Conservation (phyloP, 2,329 filamentous ascomycete species). For the Neoarthrinium moseri region DNA sequence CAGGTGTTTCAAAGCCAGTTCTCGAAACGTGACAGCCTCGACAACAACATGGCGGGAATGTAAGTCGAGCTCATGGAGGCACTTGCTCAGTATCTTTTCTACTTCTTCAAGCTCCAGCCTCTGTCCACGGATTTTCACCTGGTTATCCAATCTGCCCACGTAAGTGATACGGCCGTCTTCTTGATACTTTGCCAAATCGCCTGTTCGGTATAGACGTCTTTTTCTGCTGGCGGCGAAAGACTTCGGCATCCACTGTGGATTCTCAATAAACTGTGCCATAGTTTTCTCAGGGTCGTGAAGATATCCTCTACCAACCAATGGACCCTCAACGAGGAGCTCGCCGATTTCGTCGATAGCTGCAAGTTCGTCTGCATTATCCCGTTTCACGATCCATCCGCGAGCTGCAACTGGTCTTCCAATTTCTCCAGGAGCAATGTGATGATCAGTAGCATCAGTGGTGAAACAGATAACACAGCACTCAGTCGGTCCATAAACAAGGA, state of each 20-base stretch:
- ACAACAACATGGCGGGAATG: neutral
- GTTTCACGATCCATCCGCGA: neutral
- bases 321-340: neutral
- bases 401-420: neutral
- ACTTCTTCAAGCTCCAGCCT: slow-evolving; percentile 1
- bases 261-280: neutral
- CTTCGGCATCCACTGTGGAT: neutral
- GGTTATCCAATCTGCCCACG: neutral
- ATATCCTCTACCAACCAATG: neutral
- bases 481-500: neutral
- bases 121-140: slow-evolving; percentile 4
- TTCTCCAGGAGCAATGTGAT: neutral
- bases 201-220: neutral
- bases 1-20: slow-evolving; percentile 1
- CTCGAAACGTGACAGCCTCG: slow-evolving; percentile 1
- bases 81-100: neutral
- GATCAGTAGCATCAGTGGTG: neutral
- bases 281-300: neutral
- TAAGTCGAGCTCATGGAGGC: neutral
- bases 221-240: neutral
- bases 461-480: neutral
- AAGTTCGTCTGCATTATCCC: neutral
- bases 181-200: neutral
- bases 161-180: neutral
- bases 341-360: neutral